Percentiles rank a stretch among this genome's conserved stretches.
phyloP scores from a whole-genome alignment of 495 filamentous ascomycete genomes.

The Corynascus novoguineensis region DNA sequence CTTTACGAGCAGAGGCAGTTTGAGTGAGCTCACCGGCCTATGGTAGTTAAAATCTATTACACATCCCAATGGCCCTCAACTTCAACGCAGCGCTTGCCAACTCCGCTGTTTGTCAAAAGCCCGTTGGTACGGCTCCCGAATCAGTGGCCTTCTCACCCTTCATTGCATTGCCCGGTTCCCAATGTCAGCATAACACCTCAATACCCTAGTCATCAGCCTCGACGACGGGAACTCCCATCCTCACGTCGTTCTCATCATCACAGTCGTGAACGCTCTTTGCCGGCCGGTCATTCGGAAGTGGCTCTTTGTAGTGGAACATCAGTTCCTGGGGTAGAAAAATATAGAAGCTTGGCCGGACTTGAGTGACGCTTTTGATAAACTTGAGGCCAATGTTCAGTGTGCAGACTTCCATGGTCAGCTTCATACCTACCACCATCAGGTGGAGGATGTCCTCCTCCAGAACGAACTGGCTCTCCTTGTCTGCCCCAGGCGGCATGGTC shows the following conservation, averaged over 20 bases:
- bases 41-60: too few species aligned
- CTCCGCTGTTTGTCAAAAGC: too few species aligned
- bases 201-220: neutral
- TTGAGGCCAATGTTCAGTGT: conserved; percentile 55
- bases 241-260: conserved; percentile 18
- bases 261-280: conserved; percentile 30
- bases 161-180: too few species aligned
- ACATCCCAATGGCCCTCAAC: too few species aligned
- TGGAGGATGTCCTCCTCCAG: conserved; percentile 49
- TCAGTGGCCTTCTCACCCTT: too few species aligned
- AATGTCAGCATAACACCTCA: neutral
- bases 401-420: conserved; percentile 60
- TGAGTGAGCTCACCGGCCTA: too few species aligned
- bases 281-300: conserved; percentile 36
- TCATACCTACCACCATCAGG: conserved; percentile 67
- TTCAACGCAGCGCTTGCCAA: too few species aligned
- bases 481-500: conserved; percentile 13
- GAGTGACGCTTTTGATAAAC: conserved; percentile 55
- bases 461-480: conserved; percentile 16
- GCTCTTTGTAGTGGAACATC: conserved; percentile 60
- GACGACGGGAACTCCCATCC: neutral
- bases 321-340: conserved; percentile 65
- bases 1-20: too few species aligned
- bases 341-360: conserved; percentile 53
- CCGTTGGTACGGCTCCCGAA: too few species aligned